Percentiles rank a stretch among this genome's conserved stretches.
Conservation (phyloP, 148 eudicot genomes). For the Rhododendron ferrugineum region DNA sequence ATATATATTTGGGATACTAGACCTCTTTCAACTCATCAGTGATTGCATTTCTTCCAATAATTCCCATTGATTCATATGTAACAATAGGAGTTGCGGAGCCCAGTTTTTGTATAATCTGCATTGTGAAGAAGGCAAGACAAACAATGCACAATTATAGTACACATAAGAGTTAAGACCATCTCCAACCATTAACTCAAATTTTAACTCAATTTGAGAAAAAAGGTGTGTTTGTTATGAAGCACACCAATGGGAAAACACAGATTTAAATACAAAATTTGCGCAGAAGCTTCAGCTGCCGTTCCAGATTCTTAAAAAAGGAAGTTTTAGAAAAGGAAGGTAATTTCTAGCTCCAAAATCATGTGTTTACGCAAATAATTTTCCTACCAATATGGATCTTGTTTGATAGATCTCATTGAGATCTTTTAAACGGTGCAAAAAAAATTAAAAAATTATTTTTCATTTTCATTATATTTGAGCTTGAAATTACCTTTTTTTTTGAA, state of each 20-base stretch:
- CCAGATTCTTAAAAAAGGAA: too few species aligned
- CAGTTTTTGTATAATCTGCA: conserved; percentile 49
- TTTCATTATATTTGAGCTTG: too few species aligned
- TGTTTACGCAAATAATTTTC: too few species aligned
- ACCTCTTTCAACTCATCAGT: conserved; percentile 68
- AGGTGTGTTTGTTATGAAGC: background rate
- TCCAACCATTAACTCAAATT: background rate
- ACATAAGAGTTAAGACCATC: background rate
- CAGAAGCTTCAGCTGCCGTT: too few species aligned
- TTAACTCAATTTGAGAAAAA: background rate
- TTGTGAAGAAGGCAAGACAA: background rate
- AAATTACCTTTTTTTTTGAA: too few species aligned
- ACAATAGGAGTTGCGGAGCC: conserved; percentile 61
- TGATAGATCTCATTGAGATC: too few species aligned
- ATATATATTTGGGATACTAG: background rate
- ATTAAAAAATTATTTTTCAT: too few species aligned
- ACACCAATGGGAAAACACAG: background rate
- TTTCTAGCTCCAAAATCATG: too few species aligned
- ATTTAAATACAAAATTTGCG: background rate
- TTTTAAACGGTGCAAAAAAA: too few species aligned
- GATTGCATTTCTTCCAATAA: conserved; percentile 62
- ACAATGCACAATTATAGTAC: background rate
- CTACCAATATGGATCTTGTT: too few species aligned
- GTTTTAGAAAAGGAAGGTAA: too few species aligned
- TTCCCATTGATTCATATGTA: conserved; percentile 46